Percentiles rank a stretch among this genome's conserved stretches.
Evolutionary conservation across 225 moss, liverwort and hornwort species (phyloP).

Genomic region (Climacium dendroides): DNA sequence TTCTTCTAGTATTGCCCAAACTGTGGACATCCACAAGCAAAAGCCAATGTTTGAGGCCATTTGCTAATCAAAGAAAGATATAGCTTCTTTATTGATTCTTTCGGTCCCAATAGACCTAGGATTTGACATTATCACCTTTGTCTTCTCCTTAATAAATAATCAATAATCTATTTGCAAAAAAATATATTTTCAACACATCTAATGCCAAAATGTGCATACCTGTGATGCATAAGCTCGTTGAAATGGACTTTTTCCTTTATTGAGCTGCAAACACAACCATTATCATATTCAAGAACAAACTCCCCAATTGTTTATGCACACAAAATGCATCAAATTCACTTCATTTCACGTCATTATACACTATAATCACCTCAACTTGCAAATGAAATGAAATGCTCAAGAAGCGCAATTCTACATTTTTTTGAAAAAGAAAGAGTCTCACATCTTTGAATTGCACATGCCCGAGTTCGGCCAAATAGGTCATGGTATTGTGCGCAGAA

Average conservation of each 20-base stretch:
- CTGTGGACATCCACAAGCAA: not conserved
- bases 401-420: too few relatives aligned
- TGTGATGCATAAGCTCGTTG: conserved; percentile 31
- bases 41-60: not conserved
- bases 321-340: not conserved
- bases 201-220: not conserved
- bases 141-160: not conserved
- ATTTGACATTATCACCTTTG: not conserved
- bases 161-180: not conserved
- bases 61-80: not conserved
- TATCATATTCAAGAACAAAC: not conserved
- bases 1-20: not conserved
- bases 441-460: conserved; percentile 44
- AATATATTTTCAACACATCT: not conserved
- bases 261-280: conserved; percentile 24
- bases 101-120: not conserved
- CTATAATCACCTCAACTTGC: not conserved
- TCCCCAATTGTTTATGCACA: not conserved
- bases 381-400: not conserved
- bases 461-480: conserved; percentile 35
- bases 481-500: conserved; percentile 26
- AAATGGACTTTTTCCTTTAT: conserved; percentile 37
- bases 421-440: not conserved
- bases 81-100: not conserved
- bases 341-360: not conserved